These are phyloP conservation scores for Epithemia pelagica DNA, from an alignment of 108 stramenopile genomes.

Conservation along the genomic window DNA sequence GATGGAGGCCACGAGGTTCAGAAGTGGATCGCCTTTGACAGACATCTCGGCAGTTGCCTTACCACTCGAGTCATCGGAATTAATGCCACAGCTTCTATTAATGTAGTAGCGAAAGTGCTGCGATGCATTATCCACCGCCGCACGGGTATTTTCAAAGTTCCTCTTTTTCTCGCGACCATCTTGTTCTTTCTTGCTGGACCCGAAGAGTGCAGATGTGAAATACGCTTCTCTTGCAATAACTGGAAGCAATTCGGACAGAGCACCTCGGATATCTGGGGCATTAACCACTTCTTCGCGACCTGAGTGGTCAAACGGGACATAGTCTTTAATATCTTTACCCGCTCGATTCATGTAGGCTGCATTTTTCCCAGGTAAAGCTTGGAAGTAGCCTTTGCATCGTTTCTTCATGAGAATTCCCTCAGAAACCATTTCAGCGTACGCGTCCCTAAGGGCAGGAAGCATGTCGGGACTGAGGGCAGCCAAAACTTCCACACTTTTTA, in stretches of 20 bases:
- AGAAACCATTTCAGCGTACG: conserved; percentile 78
- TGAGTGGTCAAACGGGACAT: conserved; percentile 28
- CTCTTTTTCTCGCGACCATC: conserved; percentile 85
- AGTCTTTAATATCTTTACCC: conserved; percentile 68
- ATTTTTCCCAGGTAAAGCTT: conserved; percentile 71
- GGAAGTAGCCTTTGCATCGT: conserved; percentile 82
- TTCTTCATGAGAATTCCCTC: conserved; percentile 87
- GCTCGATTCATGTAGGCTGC: conserved; percentile 50
- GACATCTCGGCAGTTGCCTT: conserved; percentile 15
- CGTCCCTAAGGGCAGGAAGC: conserved; percentile 73
- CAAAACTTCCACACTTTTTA: conserved; percentile 78
- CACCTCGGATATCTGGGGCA: conserved; percentile 63
- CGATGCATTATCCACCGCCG: conserved; percentile 72
- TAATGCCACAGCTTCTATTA: conserved; percentile 73
- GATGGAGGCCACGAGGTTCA: conserved; percentile 75
- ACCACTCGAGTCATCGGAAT: conserved; percentile 45
- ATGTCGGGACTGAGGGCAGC: conserved; percentile 76
- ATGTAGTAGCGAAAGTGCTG: conserved; percentile 83
- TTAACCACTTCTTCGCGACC: conserved; percentile 55
- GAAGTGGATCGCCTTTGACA: conserved; percentile 65
- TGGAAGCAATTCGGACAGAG: conserved; percentile 71
- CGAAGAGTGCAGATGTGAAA: conserved; percentile 84
- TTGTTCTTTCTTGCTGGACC: conserved; percentile 63
- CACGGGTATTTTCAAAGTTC: conserved; percentile 79
- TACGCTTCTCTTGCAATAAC: conserved; percentile 83